phyloP scores from a whole-genome alignment of 192 early-diverging fungal genomes.

The Umbelopsis ramanniana region DNA sequence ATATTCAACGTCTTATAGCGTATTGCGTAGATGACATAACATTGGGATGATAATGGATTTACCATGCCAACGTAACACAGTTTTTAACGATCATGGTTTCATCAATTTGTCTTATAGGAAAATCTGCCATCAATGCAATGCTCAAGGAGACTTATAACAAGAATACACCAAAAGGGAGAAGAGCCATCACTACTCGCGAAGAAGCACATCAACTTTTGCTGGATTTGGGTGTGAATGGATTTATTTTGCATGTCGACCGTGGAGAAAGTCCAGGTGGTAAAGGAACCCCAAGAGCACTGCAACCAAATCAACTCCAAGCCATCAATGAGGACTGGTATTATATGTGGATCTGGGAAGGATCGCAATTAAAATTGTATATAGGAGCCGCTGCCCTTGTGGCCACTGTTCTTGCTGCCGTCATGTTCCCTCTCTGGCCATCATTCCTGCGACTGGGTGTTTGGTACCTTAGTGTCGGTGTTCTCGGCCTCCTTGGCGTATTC shows the following conservation, averaged over 20 bases:
- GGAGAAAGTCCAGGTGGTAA: slow-evolving; percentile 35
- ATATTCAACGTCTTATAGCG: too few relatives aligned
- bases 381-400: slow-evolving; percentile 80
- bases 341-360: slow-evolving; percentile 92
- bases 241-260: slow-evolving; percentile 38
- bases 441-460: slow-evolving; percentile 82
- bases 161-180: slow-evolving; percentile 24
- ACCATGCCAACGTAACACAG: background rate
- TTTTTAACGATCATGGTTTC: background rate
- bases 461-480: slow-evolving; percentile 83
- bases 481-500: slow-evolving; percentile 88
- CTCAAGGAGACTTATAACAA: slow-evolving; percentile 33
- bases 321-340: slow-evolving; percentile 81
- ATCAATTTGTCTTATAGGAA: slow-evolving; percentile 22
- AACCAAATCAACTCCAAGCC: slow-evolving; percentile 28
- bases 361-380: slow-evolving; percentile 77
- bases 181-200: slow-evolving; percentile 23
- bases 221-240: slow-evolving; percentile 34
- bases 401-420: slow-evolving; percentile 87
- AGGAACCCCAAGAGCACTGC: slow-evolving; percentile 27
- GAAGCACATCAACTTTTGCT: slow-evolving; percentile 29
- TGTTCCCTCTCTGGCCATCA: slow-evolving; percentile 97
- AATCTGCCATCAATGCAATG: slow-evolving; percentile 39
- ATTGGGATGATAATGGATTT: background rate
- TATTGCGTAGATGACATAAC: too few relatives aligned